Base-by-base conservation (phyloP, 139 green algal genomes). In the Chlamydomonas schloesseri region DNA sequence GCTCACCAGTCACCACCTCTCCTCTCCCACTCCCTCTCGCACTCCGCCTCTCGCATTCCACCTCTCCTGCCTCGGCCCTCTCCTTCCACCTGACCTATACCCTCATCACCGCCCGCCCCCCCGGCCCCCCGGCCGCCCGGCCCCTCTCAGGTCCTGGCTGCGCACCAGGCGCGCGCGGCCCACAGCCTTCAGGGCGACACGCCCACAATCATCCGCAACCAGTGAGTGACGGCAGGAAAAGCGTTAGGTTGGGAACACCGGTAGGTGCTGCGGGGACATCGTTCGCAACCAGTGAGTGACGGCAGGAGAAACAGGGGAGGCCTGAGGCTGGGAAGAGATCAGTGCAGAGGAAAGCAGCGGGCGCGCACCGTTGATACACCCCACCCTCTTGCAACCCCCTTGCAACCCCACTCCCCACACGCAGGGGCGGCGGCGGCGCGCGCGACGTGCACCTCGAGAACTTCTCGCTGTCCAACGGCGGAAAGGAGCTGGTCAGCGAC, bases 401-500 rank as follows among this genome's bases (percentile, higher is more conserved):
- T n/a, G 42, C 3, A 5, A 18, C 60, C 10, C 2, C 33, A 14
- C 68, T 73, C 68, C 33, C 17, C 64, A 29, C n/a, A 20, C 33
- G 2, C 90, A 93, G 88, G 60, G 88, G 89, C 62, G 91, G 90
- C 68, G 88, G 90, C 20, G 91, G 92, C 29, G 64, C 91, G 20
- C 77, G 88, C 23, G 96, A 98, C 86, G 67, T 98, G 31, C 90
- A 96, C 73, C 82, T 98, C 60, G 93, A 97, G 64, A 91, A 95
- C 84, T 95, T 98, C 89, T 92, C 71, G 55, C 91, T 98, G 4
- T 93, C 82, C 47, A 98, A 98, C 82, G 96, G 96, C 24, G 96
- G 90, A 50, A 93, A 92, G 78, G 88, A 94, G 42, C 92, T 95
- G 36, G 83, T 94, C 8, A 73, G 87, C 24, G 93, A 97, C 78